Evolutionary conservation across 441 rosid genomes (phyloP), one percentile per base, ranked within the genome.

Genomic region (Euphorbia corollata): DNA sequence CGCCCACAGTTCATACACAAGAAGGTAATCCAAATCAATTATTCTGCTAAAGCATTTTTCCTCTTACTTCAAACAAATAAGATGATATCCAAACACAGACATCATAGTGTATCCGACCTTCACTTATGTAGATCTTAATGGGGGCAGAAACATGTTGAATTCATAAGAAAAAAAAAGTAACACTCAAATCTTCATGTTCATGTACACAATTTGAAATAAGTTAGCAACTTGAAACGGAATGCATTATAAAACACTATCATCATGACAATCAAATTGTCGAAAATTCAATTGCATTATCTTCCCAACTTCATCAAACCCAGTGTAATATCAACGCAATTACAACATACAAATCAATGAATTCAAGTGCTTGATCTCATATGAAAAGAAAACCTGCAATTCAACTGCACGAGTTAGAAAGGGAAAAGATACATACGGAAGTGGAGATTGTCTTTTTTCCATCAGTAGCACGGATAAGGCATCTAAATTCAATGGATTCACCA

Each of bases 381-480:
- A 20, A 47, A 57, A 32, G 15, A 43, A 43, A 61, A 62, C 15
- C 2, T 2, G 6, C 2, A 34, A 34, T 2, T 2, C 2, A 34
- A 34, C 38, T 20, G 43, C 51, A 59, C 70, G 36, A 30, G 34
- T 15, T 9, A 0, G 2, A 51, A 27, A 65, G 65, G 2, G 34
- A n/a, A 34, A 55, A 55, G 59, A 45, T 2, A 65, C 81, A 74
- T 79, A 90, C 97, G 39, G 92, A 87, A 67, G 98, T 86, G 75
- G 96, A 86, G 61, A 87, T 80, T 6, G 85, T 88, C 82, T 84
- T 84, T 70, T 88, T 90, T 27, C 87, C 91, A 81, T 87, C 81
- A 38, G 96, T 88, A 5, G 97, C 98, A 22, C 98, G 96, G 54
- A 90, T 78, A 50, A 92, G 90, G 82, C 98, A 90, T 73, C 91